Evolutionary conservation across 805 yeast species (phyloP).

Genomic region (Grigorovia jiainica): DNA sequence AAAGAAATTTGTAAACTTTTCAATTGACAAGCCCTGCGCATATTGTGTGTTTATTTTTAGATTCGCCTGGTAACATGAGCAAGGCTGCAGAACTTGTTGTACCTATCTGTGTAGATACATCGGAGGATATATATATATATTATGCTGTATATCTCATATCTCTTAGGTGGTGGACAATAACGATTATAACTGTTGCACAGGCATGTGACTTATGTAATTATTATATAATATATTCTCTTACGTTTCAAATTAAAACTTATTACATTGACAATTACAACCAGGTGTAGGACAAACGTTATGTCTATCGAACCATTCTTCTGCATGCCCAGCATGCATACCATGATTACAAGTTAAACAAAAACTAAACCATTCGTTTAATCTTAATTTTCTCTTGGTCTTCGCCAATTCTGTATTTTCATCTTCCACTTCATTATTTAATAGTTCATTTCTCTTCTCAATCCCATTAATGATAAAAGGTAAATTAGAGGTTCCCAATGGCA

Average conservation of each 20-base stretch:
- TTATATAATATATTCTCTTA: no score
- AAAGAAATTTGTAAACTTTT: no score
- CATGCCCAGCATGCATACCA: conserved; percentile 92
- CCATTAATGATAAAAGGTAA: conserved; percentile 28
- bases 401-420: background rate
- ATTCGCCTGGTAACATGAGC: no score
- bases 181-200: no score
- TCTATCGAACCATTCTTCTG: conserved; percentile 88
- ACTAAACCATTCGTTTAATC: conserved; percentile 76
- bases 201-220: no score
- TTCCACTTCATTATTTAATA: conserved; percentile 1
- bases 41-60: no score
- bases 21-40: no score
- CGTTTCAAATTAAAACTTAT: conserved; percentile 31
- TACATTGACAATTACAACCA: conserved; percentile 79
- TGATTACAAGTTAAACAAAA: conserved; percentile 88
- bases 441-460: background rate
- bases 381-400: conserved; percentile 12
- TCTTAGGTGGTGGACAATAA: no score
- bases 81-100: no score
- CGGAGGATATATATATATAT: no score
- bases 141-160: no score
- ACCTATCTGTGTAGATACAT: no score
- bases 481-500: conserved; percentile 55
- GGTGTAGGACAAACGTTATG: conserved; percentile 91